Base-by-base conservation (phyloP, 73 alveolate genomes). In the Tetrahymena thermophila region DNA sequence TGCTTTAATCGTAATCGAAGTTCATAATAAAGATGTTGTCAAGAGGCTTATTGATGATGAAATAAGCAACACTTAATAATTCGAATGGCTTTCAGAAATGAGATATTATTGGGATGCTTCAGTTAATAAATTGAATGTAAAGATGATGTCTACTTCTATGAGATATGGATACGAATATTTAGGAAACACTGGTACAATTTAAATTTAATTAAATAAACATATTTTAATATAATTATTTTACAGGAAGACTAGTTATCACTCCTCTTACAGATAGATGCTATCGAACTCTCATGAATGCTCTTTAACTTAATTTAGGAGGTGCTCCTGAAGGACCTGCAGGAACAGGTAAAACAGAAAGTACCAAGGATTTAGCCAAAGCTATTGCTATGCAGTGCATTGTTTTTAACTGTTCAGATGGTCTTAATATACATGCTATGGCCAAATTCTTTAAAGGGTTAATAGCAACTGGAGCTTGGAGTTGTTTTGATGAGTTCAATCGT, bases 241-340 rank as follows among this genome's bases (percentile, higher is more conserved):
- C 0, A 50, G 83, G 83, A 50, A 50, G 99, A 94, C 97, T 99
- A 85, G 99, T 99, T 31, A 98, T 99, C 94, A 99, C 99, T 14
- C 99, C 99, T 14, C 97, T 99, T 43, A 99, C 99, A 85, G 99
- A 99, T 96, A 96, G 98, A 98, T 99, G 99, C 85, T 98, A 99
- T 96, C 96, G 99, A 97, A 99, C 99, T 28, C 95, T 98, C 10
- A 98, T 98, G 97, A 99, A 99, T 17, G 99, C 99, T 38, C 94
- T 99, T 55, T 97, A 99, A 94, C 96, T 99, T 25, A 98, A 99
- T 94, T 96, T 97, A 94, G 99, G 99, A 15, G 99, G 99, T 35
- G 99, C 99, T 37, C 99, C 99, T 35, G 99, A 98, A 35, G 99
- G 99, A 38, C 99, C 99, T 23, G 99, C 99, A 37, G 99, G 99